These are phyloP conservation scores for Nepenthes gracilis DNA, from an alignment of 148 eudicot species.

Conservation along the genomic window DNA sequence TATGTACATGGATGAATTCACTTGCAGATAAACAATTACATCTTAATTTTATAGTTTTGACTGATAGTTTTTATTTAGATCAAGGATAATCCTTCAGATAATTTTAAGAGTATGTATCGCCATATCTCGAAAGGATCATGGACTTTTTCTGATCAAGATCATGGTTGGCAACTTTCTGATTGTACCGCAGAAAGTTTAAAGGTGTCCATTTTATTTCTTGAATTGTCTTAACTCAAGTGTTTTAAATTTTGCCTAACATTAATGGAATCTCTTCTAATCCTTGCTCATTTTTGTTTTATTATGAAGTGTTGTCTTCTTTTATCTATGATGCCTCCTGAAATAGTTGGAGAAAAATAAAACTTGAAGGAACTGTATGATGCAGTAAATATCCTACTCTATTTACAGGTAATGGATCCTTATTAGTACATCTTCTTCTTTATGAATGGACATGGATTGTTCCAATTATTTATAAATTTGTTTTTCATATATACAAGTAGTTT, in stretches of 20 bases:
- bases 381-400: constrained; percentile 33
- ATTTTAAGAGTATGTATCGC: constrained; percentile 34
- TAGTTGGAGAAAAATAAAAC: constrained; percentile 31
- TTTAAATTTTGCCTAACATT: background rate
- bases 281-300: background rate
- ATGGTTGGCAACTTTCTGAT: constrained; percentile 60
- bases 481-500: background rate
- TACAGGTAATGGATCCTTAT: constrained; percentile 22
- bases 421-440: background rate
- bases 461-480: too few species aligned
- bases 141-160: constrained; percentile 46
- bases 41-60: constrained; percentile 15
- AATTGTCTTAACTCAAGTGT: background rate
- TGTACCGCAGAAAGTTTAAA: constrained; percentile 50
- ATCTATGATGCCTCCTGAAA: constrained; percentile 19
- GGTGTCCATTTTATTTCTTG: constrained; percentile 12
- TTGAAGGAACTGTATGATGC: constrained; percentile 25
- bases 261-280: too few species aligned
- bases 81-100: constrained; percentile 30
- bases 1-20: background rate
- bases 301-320: background rate
- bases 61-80: too few species aligned
- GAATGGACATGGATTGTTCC: background rate
- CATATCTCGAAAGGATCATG: constrained; percentile 49
- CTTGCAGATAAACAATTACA: background rate